Evolutionary conservation across 2,329 filamentous ascomycete species (phyloP), one percentile per base, ranked within the genome.

Genomic region (Furcasterigmium furcatum): DNA sequence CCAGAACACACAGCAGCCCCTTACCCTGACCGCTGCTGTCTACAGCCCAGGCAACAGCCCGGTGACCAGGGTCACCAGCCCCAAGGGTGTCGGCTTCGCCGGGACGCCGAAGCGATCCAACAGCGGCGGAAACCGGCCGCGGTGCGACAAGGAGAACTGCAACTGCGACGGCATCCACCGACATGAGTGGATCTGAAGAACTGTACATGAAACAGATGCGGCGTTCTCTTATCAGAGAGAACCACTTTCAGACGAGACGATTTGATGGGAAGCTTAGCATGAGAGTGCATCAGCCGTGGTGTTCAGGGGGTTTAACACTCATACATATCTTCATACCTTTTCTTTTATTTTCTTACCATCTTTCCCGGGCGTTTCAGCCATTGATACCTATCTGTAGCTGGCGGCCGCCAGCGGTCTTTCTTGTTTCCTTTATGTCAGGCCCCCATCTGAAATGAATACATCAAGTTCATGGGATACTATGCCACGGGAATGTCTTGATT

Each of bases 11-110:
- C 57, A 62, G 4, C 58, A 62, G 12, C 55, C 66, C 24, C 60
- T 64, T 19, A 73, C 67, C 2, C 64, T 82, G 3, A 79, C 70
- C 46, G 73, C 79, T 3, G 66, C 70, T 2, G 74, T 81, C 5
- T 82, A 82, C 57, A 70, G 64, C 45, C 73, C 75, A 0, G 58
- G 65, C 19, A 70, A 62, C 43, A 55, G 51, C 8, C 61, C 58
- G 9, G 66, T 60, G 46, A 50, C 55, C n/a, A 71, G 64, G 51
- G 55, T 72, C 12, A 62, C 68, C 5, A 74, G 70, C 47, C 70
- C 70, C 2, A 66, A 58, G 49, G 71, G 70, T 1, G 71, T 71
- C 18, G 70, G 70, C 24, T 72, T 71, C 54, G 65, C 59, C 39
- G 45, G 24, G 19, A 41, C 45, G 7, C 44, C 44, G 27, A 48